Evolutionary conservation across 306 rosid species (phyloP).

Genomic region (Geum urbanum): DNA sequence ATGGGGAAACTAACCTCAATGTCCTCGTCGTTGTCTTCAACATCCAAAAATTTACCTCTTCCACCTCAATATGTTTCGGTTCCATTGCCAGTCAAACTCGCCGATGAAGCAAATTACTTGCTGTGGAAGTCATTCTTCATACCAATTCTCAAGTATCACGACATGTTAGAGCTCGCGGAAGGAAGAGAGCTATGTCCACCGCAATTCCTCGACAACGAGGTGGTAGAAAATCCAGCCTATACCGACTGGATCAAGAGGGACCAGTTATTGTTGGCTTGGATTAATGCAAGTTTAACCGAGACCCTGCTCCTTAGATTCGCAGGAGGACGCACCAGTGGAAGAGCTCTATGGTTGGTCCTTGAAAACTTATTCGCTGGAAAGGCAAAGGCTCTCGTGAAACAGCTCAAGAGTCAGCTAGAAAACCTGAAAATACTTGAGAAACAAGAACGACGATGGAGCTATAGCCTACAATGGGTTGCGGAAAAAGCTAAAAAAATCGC

Average conservation of each 20-base stretch:
- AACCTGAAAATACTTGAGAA: background rate
- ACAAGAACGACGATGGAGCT: too few relatives aligned
- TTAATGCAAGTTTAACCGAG: background rate
- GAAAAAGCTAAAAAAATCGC: background rate
- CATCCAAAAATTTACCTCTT: background rate
- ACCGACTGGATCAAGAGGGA: background rate
- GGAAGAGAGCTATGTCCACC: background rate
- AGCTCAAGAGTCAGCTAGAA: background rate
- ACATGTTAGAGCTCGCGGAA: background rate
- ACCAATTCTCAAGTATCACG: background rate
- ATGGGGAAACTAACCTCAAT: background rate
- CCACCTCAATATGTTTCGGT: background rate
- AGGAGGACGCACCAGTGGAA: background rate
- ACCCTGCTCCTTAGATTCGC: background rate
- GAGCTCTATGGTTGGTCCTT: background rate
- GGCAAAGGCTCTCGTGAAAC: background rate
- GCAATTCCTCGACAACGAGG: background rate
- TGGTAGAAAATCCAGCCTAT: background rate
- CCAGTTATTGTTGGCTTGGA: background rate
- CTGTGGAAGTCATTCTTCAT: conserved; percentile 1
- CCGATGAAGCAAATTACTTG: background rate
- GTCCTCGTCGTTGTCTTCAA: background rate
- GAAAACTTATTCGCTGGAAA: background rate
- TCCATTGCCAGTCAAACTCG: background rate
- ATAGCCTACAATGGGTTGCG: too few relatives aligned